Base-by-base conservation (phyloP, 768 basidiomycete species). In the Lyophyllum semitale region DNA sequence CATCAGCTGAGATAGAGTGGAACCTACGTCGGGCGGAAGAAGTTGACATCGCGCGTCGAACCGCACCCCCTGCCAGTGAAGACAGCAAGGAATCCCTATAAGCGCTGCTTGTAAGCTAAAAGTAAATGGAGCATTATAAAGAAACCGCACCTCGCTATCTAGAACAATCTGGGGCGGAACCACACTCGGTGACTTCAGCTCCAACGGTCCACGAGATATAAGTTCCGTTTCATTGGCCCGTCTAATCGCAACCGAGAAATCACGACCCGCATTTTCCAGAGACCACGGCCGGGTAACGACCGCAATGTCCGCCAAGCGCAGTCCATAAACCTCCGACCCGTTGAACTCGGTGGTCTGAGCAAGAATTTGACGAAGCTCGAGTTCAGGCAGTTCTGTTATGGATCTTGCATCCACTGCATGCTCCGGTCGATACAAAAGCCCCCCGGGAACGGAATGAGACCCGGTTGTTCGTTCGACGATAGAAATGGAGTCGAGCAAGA, bases 41-140 rank as follows among this genome's bases (percentile, higher is more conserved):
- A 70, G 35, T 68, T 68, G 0, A 68, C 66, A 49, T 70, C 68
- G 20, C 63, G 64, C 6, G 53, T 61, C 0, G 62, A 48, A 3
- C 68, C 67, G 46, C 68, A 70, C 0, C 65, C 68, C 32, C 68
- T 60, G 2, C 68, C 68, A 1, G 64, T 68, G 45, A 66, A 70
- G 11, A 68, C 68, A 17, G 66, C 68, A 0, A 70, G 46, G 11
- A 64, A 49, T 20, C 68, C 68, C 68, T 68, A 26, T n/a, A n/a
- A n/a, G n/a, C n/a, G 4, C 11, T 9, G 11, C 17, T 13, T 6
- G 1, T 35, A 17, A 45, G 38, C 38, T n/a, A 20, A 26, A 9
- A 43, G 22, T 17, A n/a, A 11, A 20, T 29, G 4, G 8, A 15
- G 26, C n/a, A 18, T 27, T 4, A 17, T 17, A 4, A 30, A 25